phyloP scores from a whole-genome alignment of 192 early-diverging fungal genomes.

The Linnemannia elongata region DNA sequence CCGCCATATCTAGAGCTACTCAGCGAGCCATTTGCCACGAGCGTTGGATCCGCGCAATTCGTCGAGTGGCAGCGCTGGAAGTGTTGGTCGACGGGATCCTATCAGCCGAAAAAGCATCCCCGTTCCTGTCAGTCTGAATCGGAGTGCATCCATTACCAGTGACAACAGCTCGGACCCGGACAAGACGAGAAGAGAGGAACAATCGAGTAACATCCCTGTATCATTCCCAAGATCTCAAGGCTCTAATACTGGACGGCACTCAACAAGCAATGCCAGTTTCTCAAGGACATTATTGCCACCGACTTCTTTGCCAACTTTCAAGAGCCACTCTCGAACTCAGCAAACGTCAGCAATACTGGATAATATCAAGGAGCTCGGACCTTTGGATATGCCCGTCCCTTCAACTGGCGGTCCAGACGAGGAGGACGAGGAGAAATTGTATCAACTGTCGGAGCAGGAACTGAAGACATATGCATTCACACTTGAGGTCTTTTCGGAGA shows the following conservation, averaged over 20 bases:
- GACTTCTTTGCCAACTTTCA: neutral
- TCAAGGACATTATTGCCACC: neutral
- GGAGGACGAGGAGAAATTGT: constrained; percentile 15
- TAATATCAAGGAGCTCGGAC: constrained; percentile 1
- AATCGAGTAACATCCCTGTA: constrained; percentile 18
- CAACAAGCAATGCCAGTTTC: neutral
- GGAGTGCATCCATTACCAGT: constrained; percentile 33
- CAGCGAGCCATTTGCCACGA: constrained; percentile 1
- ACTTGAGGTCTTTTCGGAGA: constrained; percentile 64
- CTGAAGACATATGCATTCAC: constrained; percentile 41
- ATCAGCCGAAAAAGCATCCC: constrained; percentile 26
- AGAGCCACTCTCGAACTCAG: neutral
- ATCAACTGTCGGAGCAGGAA: constrained; percentile 48
- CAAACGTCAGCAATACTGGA: neutral
- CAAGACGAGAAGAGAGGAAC: constrained; percentile 2
- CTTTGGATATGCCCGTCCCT: neutral
- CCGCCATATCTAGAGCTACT: constrained; percentile 7
- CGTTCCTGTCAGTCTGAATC: neutral
- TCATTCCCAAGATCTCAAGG: constrained; percentile 20
- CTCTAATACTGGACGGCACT: neutral
- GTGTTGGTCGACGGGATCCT: neutral
- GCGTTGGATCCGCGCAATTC: neutral
- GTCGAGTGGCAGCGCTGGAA: constrained; percentile 14
- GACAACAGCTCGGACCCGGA: constrained; percentile 52
- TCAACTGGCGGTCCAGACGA: neutral